Evolutionary conservation across 2,329 filamentous ascomycete genomes (phyloP).

Genomic region (Aureobasidium sp.): DNA sequence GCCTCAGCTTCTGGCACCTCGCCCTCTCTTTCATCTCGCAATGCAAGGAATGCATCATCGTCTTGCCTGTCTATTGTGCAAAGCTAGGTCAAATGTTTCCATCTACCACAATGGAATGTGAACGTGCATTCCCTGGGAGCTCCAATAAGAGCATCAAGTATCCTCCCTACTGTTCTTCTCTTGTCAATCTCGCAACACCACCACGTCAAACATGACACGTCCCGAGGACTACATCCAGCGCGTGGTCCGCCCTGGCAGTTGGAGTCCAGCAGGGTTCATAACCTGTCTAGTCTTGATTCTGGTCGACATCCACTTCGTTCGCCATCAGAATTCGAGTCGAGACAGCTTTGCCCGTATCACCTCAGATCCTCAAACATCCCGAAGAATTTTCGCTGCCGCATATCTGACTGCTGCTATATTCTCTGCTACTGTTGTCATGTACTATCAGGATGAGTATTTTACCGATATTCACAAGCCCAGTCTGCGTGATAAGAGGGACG

Average conservation of each 20-base stretch:
- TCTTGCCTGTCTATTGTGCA: background rate
- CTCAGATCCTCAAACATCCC: background rate
- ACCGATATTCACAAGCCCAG: background rate
- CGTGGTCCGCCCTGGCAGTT: background rate
- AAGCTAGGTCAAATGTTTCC: slow-evolving; percentile 7
- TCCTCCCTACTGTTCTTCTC: background rate
- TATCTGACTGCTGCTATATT: background rate
- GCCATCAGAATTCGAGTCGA: background rate
- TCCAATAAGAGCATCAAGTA: background rate
- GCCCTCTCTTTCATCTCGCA: background rate
- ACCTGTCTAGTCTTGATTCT: background rate
- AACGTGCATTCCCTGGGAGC: background rate
- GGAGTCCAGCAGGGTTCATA: background rate
- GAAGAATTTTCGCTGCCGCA: background rate
- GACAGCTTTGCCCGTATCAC: background rate
- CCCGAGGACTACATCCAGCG: background rate
- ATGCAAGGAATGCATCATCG: background rate
- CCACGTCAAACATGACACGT: background rate
- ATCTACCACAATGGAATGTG: slow-evolving; percentile 9
- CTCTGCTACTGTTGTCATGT: background rate
- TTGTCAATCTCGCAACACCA: background rate
- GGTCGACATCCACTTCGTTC: background rate
- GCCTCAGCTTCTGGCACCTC: background rate
- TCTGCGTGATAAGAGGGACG: background rate
- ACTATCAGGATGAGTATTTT: background rate